A percentile compares a stretch with the other conserved stretches of the same genome.
These are phyloP conservation scores for Aureobasidium sp. DNA, from an alignment of 2,329 filamentous ascomycete genomes.

Conservation along the genomic window DNA sequence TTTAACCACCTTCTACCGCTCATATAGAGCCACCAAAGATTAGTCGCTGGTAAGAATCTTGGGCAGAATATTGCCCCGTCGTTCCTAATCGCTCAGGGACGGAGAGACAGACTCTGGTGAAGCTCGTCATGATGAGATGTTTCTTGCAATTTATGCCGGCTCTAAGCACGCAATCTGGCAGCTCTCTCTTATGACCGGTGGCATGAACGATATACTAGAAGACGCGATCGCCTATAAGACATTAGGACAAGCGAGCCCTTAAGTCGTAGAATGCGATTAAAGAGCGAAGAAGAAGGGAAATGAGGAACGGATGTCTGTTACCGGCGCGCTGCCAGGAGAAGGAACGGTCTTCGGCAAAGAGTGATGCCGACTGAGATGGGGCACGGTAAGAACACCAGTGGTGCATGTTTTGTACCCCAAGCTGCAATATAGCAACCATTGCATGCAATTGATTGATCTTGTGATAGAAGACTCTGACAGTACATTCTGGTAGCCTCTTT, in stretches of 20 bases:
- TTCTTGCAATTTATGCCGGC: too few species aligned
- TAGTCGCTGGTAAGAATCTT: neutral
- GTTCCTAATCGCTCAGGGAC: neutral
- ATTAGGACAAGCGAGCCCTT: neutral
- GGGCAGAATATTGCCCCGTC: too few species aligned
- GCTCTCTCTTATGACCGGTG: neutral
- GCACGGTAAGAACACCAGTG: neutral
- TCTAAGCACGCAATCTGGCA: neutral
- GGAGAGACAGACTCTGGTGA: neutral
- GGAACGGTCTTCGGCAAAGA: neutral
- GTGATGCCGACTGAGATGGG: neutral
- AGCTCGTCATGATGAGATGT: neutral
- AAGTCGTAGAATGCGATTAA: neutral
- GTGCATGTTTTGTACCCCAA: neutral
- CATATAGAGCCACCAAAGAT: neutral
- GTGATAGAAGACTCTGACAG: neutral
- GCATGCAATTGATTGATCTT: too few species aligned
- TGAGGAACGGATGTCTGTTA: neutral
- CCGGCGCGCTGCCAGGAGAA: constrained; percentile 7
- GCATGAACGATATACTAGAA: neutral
- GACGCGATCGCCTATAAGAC: neutral
- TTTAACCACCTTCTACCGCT: neutral
- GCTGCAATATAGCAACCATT: neutral
- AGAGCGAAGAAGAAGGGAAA: neutral
- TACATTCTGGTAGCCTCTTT: neutral